These are phyloP conservation scores for Spiraea crenata DNA, from an alignment of 331 rosid species.

Conservation along the genomic window DNA sequence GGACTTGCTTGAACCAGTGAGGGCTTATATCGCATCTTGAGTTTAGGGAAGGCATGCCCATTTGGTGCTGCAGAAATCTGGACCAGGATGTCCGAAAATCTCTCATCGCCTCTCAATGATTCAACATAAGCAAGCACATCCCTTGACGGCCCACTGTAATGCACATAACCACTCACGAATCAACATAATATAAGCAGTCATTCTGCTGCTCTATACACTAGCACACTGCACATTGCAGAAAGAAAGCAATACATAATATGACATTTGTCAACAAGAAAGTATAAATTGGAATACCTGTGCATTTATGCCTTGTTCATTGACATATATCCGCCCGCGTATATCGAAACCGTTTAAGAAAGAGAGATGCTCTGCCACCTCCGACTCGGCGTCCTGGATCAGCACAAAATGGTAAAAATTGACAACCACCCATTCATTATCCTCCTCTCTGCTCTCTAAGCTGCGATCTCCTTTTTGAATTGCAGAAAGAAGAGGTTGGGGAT, in stretches of 20 bases:
- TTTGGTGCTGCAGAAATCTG: slow-evolving; percentile 71
- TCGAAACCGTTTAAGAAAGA: slow-evolving; percentile 70
- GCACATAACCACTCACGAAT: slow-evolving; percentile 35
- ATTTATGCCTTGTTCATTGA: slow-evolving; percentile 86
- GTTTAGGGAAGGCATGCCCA: slow-evolving; percentile 80
- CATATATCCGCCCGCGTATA: slow-evolving; percentile 71
- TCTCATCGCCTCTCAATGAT: slow-evolving; percentile 72
- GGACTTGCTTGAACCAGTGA: slow-evolving; percentile 77
- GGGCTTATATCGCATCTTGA: slow-evolving; percentile 89
- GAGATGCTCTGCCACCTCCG: slow-evolving; percentile 60
- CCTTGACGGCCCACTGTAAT: slow-evolving; percentile 90
- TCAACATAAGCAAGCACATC: slow-evolving; percentile 69
- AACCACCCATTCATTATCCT: slow-evolving; percentile 45
- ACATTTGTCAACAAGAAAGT: too few relatives aligned
- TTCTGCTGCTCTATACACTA: background rate
- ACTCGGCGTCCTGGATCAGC: slow-evolving; percentile 56
- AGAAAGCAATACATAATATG: slow-evolving; percentile 11
- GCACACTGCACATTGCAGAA: background rate
- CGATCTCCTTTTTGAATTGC: too few relatives aligned
- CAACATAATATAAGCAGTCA: background rate
- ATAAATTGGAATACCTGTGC: slow-evolving; percentile 92
- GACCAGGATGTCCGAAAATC: slow-evolving; percentile 66
- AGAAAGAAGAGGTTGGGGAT: too few relatives aligned
- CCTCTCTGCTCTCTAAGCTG: slow-evolving; percentile 13
- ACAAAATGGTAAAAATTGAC: slow-evolving; percentile 79